phyloP scores from a whole-genome alignment of 2,329 filamentous ascomycete genomes.

The Pleoardoris graminearum region DNA sequence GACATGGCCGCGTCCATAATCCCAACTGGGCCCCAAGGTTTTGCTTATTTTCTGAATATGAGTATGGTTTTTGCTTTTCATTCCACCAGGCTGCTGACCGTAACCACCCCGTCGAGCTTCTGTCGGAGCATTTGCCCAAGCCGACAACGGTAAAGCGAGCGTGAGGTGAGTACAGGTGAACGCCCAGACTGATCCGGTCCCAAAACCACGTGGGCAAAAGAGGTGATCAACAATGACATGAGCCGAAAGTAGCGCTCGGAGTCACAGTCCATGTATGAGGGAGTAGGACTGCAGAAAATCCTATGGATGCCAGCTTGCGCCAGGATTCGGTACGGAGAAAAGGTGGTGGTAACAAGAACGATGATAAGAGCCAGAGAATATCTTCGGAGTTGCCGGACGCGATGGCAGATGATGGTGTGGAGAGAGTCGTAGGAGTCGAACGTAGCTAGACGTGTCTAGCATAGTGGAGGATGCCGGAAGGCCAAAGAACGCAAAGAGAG shows the following conservation, averaged over 20 bases:
- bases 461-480: slow-evolving; percentile 1
- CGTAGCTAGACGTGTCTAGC: slow-evolving; percentile 9
- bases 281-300: slow-evolving; percentile 25
- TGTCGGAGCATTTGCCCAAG: background rate
- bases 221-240: slow-evolving; percentile 38
- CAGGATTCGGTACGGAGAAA: background rate
- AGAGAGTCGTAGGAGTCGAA: slow-evolving; percentile 4
- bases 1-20: background rate
- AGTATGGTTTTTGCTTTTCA: slow-evolving; percentile 17
- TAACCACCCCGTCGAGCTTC: background rate
- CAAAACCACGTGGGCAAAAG: slow-evolving; percentile 16
- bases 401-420: slow-evolving; percentile 2
- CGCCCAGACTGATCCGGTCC: slow-evolving; percentile 37
- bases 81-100: slow-evolving; percentile 23
- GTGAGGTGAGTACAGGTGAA: slow-evolving; percentile 5
- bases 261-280: slow-evolving; percentile 24
- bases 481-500: slow-evolving; percentile 8
- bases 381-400: slow-evolving; percentile 1
- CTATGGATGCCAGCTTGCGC: slow-evolving; percentile 8
- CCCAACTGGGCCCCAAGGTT: slow-evolving; percentile 27
- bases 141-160: background rate
- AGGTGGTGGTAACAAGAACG: background rate
- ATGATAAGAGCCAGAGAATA: slow-evolving; percentile 5
- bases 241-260: slow-evolving; percentile 30
- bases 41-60: slow-evolving; percentile 16